Base-by-base conservation (phyloP, 2,329 filamentous ascomycete species). In the Massarina eburnea region DNA sequence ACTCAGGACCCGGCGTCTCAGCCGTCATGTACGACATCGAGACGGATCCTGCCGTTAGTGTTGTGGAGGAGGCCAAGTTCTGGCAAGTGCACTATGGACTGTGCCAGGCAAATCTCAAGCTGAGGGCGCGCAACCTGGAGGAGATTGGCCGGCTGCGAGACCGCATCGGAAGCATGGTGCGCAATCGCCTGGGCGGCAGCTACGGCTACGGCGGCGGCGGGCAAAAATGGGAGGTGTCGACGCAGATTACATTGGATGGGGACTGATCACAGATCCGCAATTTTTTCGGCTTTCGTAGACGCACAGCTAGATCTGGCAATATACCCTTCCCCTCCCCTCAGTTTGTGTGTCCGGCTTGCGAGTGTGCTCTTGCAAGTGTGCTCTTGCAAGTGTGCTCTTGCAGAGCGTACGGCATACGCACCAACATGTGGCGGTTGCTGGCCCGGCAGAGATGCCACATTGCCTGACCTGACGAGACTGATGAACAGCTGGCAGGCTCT, bases 71-170 rank as follows among this genome's bases (percentile, higher is more conserved):
- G 62, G 92, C 91, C 1, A 85, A 91, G 65, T 96, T 99, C 71
- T 99, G 94, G 94, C 94, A 99, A 74, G 94, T 96, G 12, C 94
- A 99, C 71, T 96, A 97, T 67, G 91, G 92, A 1, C 77, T 97
- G 32, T 95, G 91, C 64, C 95, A 97, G 87, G 94, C 94, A 8
- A 96, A 95, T 66, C 70, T 99, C 55, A 95, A 90, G 69, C 72
- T 99, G 17, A 81, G 85, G 48, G 81, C 96, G 20, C 67, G 73
- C 51, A 86, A 85, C 4, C 61, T 73, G 50, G 82, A 86, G 12
- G 81, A 85, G 5, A 74, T 95, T 48, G 78, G 79, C 47, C 86
- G 86, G 59, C 71, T 97, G 54, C 82, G 91, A 46, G 85, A 88
- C 52, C 84, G 89, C 36, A 82, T 96, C 39, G 80, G 82, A 14